These are phyloP conservation scores for Dipodascus albidus DNA, from an alignment of 805 yeast species.

Conservation along the genomic window DNA sequence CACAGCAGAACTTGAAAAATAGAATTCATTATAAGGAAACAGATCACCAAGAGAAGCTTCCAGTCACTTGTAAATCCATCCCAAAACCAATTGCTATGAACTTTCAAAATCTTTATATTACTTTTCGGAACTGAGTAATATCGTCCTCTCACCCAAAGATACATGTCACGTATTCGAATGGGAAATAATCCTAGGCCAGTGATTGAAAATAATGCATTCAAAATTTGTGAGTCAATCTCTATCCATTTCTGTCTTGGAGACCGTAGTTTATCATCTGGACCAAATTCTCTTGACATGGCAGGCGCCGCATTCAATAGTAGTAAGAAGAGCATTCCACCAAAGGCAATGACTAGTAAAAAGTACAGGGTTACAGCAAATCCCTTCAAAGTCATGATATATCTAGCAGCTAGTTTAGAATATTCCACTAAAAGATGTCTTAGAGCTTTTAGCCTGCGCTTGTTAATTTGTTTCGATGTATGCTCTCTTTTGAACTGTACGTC, in stretches of 20 bases:
- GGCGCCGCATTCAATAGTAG: conserved; percentile 14
- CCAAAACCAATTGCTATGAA: conserved; percentile 11
- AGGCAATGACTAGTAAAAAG: conserved; percentile 12
- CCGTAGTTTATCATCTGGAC: conserved; percentile 9
- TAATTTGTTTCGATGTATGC: not conserved
- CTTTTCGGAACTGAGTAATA: conserved; percentile 1
- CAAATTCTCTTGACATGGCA: conserved; percentile 11
- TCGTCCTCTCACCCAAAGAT: conserved; percentile 8
- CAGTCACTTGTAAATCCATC: conserved; percentile 6
- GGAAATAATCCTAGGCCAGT: conserved; percentile 15
- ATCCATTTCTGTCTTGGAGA: conserved; percentile 14
- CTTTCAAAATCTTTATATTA: conserved; percentile 5
- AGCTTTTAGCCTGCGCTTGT: not conserved
- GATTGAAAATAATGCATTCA: conserved; percentile 14
- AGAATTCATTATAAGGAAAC: conserved; percentile 11
- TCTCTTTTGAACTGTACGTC: not conserved
- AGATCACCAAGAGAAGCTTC: conserved; percentile 10
- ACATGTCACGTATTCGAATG: conserved; percentile 12
- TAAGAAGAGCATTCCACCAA: conserved; percentile 16
- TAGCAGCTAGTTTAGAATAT: not conserved
- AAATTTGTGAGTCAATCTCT: conserved; percentile 14
- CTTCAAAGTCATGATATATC: conserved; percentile 2
- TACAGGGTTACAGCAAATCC: conserved; percentile 12
- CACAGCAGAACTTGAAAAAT: conserved; percentile 13
- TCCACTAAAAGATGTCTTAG: not conserved